These are phyloP conservation scores for Fusarium aywerte DNA, from an alignment of 2,329 filamentous ascomycete genomes.

Conservation along the genomic window DNA sequence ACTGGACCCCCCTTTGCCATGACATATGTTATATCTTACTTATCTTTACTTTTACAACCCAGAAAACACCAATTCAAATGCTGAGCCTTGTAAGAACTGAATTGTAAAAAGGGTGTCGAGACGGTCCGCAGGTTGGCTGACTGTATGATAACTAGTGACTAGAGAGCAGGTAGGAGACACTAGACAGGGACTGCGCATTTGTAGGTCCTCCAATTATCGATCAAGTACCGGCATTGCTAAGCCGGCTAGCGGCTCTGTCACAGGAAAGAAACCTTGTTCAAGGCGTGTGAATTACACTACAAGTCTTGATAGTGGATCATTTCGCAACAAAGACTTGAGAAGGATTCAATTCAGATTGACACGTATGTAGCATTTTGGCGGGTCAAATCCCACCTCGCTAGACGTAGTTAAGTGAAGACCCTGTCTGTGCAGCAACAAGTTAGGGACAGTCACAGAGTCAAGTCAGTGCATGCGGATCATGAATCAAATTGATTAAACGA, in stretches of 20 bases:
- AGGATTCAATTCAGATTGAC: neutral
- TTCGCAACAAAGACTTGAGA: neutral
- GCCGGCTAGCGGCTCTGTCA: neutral
- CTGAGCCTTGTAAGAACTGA: neutral
- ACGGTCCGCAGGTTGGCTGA: neutral
- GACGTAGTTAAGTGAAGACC: too few species aligned
- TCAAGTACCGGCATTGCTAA: neutral
- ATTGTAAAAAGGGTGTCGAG: neutral
- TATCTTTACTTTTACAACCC: neutral
- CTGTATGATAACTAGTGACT: neutral
- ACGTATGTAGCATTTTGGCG: neutral
- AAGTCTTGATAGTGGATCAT: neutral
- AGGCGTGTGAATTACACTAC: neutral
- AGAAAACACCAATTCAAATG: neutral
- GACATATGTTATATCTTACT: neutral
- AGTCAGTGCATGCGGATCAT: neutral
- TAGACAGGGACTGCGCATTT: neutral
- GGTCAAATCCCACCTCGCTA: neutral
- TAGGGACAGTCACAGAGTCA: neutral
- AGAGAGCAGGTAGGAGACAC: neutral
- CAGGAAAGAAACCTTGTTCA: neutral
- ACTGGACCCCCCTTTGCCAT: neutral
- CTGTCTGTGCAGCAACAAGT: neutral
- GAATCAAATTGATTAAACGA: neutral
- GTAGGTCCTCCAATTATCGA: neutral